Evolutionary conservation across 164 flowering plant genomes (phyloP), one percentile per base, ranked within the genome.

Genomic region (Buxus sempervirens): DNA sequence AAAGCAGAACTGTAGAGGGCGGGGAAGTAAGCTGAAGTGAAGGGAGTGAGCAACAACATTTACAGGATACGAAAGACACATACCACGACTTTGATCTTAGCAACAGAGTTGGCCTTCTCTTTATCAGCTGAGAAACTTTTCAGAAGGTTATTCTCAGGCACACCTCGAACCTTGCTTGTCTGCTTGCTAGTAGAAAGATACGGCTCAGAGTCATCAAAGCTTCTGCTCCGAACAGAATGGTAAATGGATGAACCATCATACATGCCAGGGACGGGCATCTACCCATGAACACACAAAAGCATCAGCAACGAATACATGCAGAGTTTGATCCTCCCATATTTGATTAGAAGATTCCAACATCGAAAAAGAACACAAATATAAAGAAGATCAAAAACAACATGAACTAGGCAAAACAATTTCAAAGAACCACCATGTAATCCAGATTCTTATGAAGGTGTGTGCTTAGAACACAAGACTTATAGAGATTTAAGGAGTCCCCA

Each of bases 41-140:
- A 28, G 5, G 1, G 23, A 24, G 2, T 0, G 53, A 24, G 36
- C 58, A 14, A 70, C 57, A 51, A 64, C 16, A 28, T 54, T 64
- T 18, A 70, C 28, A 24, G 24, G 4, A 32, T 18, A 53, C 24
- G 12, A 58, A 23, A 63, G 58, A 20, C 53, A 67, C 91, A 70
- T 81, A 91, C 96, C 89, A 88, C 96, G 54, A 91, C 97, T 88
- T 89, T 91, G 68, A 91, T 89, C 76, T 88, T 91, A 14, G 98
- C 96, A 55, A 86, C 96, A 77, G 81, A 81, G 67, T 81, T 84
- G 58, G 82, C 65, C 73, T 81, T 86, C 66, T 87, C 94, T 63
- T 81, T 91, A 62, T 90, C 97, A 0, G 67, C 72, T 5, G 87
- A 28, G 41, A 86, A 77, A 69, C 84, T 86, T 76, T 77, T 90